These are phyloP conservation scores for Leptographium procerum DNA, from an alignment of 2,329 filamentous ascomycete genomes.

Conservation along the genomic window DNA sequence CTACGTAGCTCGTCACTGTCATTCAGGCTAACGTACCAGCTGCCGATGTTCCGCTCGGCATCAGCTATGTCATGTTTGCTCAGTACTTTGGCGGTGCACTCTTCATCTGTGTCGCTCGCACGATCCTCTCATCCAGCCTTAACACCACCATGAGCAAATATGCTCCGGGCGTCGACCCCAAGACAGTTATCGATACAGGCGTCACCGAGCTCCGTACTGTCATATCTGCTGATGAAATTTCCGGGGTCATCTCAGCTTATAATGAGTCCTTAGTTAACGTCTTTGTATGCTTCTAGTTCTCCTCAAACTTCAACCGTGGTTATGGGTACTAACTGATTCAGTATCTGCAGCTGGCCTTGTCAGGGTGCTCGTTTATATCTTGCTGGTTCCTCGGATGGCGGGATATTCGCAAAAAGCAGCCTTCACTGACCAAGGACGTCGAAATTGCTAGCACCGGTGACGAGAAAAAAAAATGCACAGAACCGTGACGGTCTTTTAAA, in stretches of 20 bases:
- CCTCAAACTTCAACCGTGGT: not conserved
- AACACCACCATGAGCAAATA: conserved; percentile 35
- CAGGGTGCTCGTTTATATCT: not conserved
- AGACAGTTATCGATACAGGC: conserved; percentile 39
- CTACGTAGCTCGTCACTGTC: conserved; percentile 30
- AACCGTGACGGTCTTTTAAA: no score
- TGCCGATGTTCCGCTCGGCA: conserved; percentile 37
- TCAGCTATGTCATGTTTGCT: conserved; percentile 46
- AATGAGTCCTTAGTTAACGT: conserved; percentile 5
- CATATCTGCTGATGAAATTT: not conserved
- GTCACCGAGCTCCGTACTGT: conserved; percentile 15
- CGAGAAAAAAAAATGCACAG: not conserved
- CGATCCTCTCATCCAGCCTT: conserved; percentile 56
- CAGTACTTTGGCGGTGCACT: conserved; percentile 55
- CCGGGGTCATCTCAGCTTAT: conserved; percentile 5
- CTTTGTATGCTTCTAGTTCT: not conserved
- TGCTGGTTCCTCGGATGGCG: conserved; percentile 8
- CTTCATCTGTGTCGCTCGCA: conserved; percentile 53
- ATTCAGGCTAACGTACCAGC: conserved; percentile 40
- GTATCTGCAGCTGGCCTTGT: conserved; percentile 9
- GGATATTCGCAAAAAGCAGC: conserved; percentile 5
- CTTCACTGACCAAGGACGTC: not conserved
- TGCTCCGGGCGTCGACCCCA: conserved; percentile 33
- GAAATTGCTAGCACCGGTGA: not conserved
- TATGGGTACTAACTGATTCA: not conserved